phyloP scores from a whole-genome alignment of 768 basidiomycete species.

The Hypholoma sublateritium region DNA sequence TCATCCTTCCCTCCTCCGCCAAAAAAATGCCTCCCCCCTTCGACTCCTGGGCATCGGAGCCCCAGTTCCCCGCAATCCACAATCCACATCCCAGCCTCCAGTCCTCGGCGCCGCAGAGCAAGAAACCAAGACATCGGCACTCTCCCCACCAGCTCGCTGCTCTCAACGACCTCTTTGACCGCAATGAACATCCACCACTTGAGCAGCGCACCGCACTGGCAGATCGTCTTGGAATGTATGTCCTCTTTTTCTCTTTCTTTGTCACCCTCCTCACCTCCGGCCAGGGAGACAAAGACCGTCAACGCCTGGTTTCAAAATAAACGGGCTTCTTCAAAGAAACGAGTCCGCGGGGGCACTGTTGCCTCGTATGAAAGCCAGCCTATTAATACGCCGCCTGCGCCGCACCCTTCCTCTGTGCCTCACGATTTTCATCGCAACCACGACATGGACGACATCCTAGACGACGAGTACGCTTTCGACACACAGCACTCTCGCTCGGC shows the following conservation, averaged over 20 bases:
- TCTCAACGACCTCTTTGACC: slow-evolving; percentile 77
- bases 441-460: slow-evolving; percentile 45
- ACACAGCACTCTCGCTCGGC: slow-evolving; percentile 33
- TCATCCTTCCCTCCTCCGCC: slow-evolving; percentile 19
- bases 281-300: slow-evolving; percentile 82
- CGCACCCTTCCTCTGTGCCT: slow-evolving; percentile 30
- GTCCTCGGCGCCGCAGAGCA: slow-evolving; percentile 37
- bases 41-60: slow-evolving; percentile 27
- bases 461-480: slow-evolving; percentile 44
- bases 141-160: slow-evolving; percentile 70
- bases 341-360: slow-evolving; percentile 37
- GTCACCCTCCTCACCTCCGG: slow-evolving; percentile 13
- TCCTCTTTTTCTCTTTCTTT: slow-evolving; percentile 20
- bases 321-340: slow-evolving; percentile 80
- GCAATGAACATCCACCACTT: slow-evolving; percentile 71
- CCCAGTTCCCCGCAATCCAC: slow-evolving; percentile 15
- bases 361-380: slow-evolving; percentile 29
- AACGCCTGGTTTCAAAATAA: slow-evolving; percentile 90
- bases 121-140: slow-evolving; percentile 82
- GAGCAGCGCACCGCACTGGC: slow-evolving; percentile 69
- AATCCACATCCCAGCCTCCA: slow-evolving; percentile 26
- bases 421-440: slow-evolving; percentile 27
- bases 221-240: slow-evolving; percentile 75
- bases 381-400: slow-evolving; percentile 14
- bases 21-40: slow-evolving; percentile 26